These are phyloP conservation scores for Haplosporangium sp. DNA, from an alignment of 371 early-diverging fungal genomes.

Conservation along the genomic window DNA sequence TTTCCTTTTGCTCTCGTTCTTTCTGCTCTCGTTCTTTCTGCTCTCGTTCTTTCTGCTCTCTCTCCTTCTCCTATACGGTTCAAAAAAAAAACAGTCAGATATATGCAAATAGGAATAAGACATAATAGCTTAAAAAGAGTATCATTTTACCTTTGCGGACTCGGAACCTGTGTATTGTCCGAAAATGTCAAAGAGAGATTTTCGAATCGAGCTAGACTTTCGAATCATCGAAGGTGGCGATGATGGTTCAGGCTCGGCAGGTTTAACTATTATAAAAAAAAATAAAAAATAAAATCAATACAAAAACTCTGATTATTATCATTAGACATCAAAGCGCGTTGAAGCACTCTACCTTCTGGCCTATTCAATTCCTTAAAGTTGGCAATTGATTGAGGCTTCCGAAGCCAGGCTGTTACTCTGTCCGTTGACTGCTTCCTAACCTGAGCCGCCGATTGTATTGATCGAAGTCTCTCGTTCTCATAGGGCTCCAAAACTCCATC, in stretches of 20 bases:
- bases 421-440: conserved; percentile 27
- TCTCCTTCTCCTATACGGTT: neutral
- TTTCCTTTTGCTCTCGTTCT: neutral
- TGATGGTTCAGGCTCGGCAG: conserved; percentile 9
- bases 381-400: conserved; percentile 41
- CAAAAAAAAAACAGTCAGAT: neutral
- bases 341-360: conserved; percentile 18
- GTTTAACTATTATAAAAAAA: neutral
- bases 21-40: neutral
- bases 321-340: neutral
- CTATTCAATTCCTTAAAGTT: conserved; percentile 31
- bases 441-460: conserved; percentile 13
- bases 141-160: conserved; percentile 15
- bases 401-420: conserved; percentile 40
- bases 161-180: conserved; percentile 12
- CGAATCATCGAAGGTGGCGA: conserved; percentile 16
- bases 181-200: conserved; percentile 51
- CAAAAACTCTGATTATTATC: neutral
- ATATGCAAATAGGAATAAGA: neutral
- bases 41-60: neutral
- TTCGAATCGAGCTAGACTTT: conserved; percentile 42
- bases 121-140: neutral
- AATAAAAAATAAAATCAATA: neutral
- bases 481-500: conserved; percentile 5
- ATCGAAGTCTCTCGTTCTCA: conserved; percentile 4